These are phyloP conservation scores for Candida vaughaniae DNA, from an alignment of 805 yeast genomes.

Conservation along the genomic window DNA sequence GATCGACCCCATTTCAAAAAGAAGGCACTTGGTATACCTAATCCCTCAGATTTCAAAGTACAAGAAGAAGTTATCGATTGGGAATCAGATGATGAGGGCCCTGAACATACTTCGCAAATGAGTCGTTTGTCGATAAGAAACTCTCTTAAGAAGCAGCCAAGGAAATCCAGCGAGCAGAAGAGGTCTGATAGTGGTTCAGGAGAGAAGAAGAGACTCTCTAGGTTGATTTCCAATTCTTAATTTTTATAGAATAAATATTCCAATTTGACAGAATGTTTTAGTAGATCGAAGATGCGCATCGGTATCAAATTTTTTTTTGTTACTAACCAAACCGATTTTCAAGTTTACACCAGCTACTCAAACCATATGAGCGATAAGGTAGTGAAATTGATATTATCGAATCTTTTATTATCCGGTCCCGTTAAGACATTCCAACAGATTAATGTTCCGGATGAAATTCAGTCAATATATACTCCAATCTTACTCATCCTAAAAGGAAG, in stretches of 20 bases:
- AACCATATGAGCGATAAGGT: slow-evolving; percentile 5
- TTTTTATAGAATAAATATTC: too few relatives aligned
- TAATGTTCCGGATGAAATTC: slow-evolving; percentile 4
- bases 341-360: too few relatives aligned
- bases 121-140: slow-evolving; percentile 40
- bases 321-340: too few relatives aligned
- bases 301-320: too few relatives aligned
- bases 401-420: slow-evolving; percentile 13
- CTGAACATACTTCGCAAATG: slow-evolving; percentile 34
- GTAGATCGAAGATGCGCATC: slow-evolving; percentile 10
- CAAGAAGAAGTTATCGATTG: slow-evolving; percentile 47
- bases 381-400: slow-evolving; percentile 11
- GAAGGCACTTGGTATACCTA: slow-evolving; percentile 23
- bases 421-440: slow-evolving; percentile 1
- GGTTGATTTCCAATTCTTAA: slow-evolving; percentile 9
- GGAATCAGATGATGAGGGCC: slow-evolving; percentile 46
- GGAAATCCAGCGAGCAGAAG: slow-evolving; percentile 30
- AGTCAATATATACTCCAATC: slow-evolving; percentile 16
- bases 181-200: slow-evolving; percentile 24
- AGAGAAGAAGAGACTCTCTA: slow-evolving; percentile 11
- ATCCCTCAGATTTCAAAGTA: slow-evolving; percentile 30
- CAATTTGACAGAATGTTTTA: too few relatives aligned
- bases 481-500: slow-evolving; percentile 23
- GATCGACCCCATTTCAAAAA: slow-evolving; percentile 31
- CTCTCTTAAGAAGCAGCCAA: slow-evolving; percentile 29